A percentile compares a stretch with the other conserved stretches of the same genome.
phyloP scores from a whole-genome alignment of 1,139 yeast species.

The Pichia sp. region DNA sequence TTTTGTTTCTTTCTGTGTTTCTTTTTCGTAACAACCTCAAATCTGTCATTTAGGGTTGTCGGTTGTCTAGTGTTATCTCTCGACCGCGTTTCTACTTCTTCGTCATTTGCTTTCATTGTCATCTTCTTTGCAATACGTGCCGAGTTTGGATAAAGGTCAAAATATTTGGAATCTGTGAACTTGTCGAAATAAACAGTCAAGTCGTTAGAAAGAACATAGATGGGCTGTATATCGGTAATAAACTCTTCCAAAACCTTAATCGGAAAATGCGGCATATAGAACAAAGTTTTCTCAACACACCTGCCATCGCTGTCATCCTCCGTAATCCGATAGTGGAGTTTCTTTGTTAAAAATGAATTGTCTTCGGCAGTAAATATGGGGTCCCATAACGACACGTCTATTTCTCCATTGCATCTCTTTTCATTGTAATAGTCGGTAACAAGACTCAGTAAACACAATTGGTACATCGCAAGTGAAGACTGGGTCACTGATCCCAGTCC shows the following conservation, averaged over 20 bases:
- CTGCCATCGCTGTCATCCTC: constrained; percentile 16
- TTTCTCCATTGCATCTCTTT: background rate
- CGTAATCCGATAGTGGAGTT: constrained; percentile 30
- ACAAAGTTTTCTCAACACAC: constrained; percentile 25
- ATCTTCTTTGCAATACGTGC: constrained; percentile 30
- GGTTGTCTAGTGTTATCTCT: constrained; percentile 11
- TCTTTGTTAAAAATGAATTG: constrained; percentile 27
- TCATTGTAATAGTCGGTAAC: constrained; percentile 18
- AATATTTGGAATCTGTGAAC: constrained; percentile 37
- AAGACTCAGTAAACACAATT: constrained; percentile 26
- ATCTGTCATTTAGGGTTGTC: constrained; percentile 27
- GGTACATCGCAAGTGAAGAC: constrained; percentile 29
- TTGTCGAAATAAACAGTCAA: constrained; percentile 43
- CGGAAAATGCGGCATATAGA: constrained; percentile 53
- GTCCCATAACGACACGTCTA: constrained; percentile 41
- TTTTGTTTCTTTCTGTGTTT: constrained; percentile 31
- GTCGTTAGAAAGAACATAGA: constrained; percentile 44
- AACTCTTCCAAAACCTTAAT: constrained; percentile 40
- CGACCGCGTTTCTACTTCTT: background rate
- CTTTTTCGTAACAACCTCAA: constrained; percentile 29
- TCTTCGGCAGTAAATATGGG: constrained; percentile 44
- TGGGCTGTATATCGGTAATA: constrained; percentile 34
- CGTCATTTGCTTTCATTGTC: background rate
- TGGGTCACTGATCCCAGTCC: constrained; percentile 32
- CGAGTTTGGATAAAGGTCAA: constrained; percentile 37